Base-by-base conservation (phyloP, 2,329 filamentous ascomycete species). In the Botryotinia convoluta region DNA sequence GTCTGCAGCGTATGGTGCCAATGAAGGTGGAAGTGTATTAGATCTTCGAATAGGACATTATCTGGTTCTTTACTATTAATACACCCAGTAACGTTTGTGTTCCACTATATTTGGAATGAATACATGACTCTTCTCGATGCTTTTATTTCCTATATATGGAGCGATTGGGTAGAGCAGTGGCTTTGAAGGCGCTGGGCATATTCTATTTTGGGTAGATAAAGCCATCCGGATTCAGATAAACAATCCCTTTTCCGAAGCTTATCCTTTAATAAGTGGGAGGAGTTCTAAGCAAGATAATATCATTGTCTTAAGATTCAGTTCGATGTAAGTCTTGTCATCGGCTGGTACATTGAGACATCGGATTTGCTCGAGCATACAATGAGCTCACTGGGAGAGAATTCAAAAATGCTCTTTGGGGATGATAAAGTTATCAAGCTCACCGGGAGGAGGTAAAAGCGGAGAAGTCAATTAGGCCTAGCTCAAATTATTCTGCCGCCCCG, bases 401-500 rank as follows among this genome's bases (percentile, higher is more conserved):
- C 18, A 22, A 44, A 22, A 39, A 39, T 35, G 59, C n/a, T 64
- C 18, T 1, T 20, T 20, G 26, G 26, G 4, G 60, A 42, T 20
- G 60, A 62, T 39, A 39, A 26, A 35, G 51, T 57, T 57, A 32
- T 57, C 51, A 12, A 65, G 63, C 63, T 65, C 64, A 68, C 35
- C 64, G 35, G 63, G 45, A 68, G 45, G 16, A n/a, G 8, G 35
- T n/a, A 14, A 22, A 42, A 18, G 65, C 37, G 48, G 65, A 42
- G 35, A 69, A 32, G 5, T 16, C 20, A 57, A 32, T 69, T 57
- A 44, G 35, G 48, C n/a, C 14, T 69, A 69, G 65, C 65, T 57
- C 16, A n/a, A 32, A 69, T 42, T 57, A 57, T 69, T 69, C 65
- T 69, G 65, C 65, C 48, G 37, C 37, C 65, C 64, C 48, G 32